Evolutionary conservation across 2,329 filamentous ascomycete genomes (phyloP), one percentile per base, ranked within the genome.

Genomic region (Emericellopsis cladophorae): DNA sequence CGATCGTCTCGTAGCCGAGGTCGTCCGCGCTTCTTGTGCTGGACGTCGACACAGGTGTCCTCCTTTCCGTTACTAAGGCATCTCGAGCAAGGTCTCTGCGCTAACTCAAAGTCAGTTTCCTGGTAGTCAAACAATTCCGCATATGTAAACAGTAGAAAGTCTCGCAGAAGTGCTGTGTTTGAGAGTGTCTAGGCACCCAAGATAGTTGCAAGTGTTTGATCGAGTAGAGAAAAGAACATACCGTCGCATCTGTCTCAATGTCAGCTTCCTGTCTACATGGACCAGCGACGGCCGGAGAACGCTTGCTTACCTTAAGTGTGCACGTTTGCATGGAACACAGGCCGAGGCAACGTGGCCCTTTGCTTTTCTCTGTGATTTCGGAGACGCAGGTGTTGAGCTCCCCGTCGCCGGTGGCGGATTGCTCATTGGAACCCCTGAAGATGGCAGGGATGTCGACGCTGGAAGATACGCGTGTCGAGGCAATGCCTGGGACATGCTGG

Each of bases 301-400:
- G 9, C 12, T 29, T 29, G 8, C 26, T 55, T 62, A 79, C 75
- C 77, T 70, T 47, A 92, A 70, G 72, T 92, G 85, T 31, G 85
- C 85, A 58, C 78, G 79, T 57, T 90, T 90, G 65, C 85, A 92
- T 45, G 87, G 86, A 49, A 90, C 80, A 56, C 85, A 92, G 22
- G 85, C 85, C 31, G 84, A 89, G 39, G 84, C 83, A 40, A 90
- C 85, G 64, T 92, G 85, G 12, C 83, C 82, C 55, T 87, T 87
- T 6, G 81, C 79, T 57, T 81, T 82, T 48, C 78, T 68, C 46
- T 79, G 75, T 7, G 74, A 66, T 50, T 77, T 80, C 2, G 76
- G 72, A 32, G 76, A 77, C 10, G 65, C 61, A 46, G 68, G 71
- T 4, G 66, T 58, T 31, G 65, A 59, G 21, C 56, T 58, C 31